Base-by-base conservation (phyloP, 805 yeast genomes). In the Lipomyces kockii region DNA sequence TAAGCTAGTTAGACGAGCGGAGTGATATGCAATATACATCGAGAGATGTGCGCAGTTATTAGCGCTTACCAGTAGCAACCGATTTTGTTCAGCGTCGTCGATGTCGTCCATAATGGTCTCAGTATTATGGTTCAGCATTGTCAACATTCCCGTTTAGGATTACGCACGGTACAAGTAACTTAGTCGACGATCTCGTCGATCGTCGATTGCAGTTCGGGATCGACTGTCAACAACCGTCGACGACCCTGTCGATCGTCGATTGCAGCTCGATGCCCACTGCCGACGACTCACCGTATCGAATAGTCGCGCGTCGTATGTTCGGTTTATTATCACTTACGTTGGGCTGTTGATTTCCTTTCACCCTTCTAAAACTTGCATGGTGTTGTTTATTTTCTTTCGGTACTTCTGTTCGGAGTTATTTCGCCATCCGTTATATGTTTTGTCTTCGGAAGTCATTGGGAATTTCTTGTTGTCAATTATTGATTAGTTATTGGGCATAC, bases 161-260 rank as follows among this genome's bases (percentile, higher is more conserved):
- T 14, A 4, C 14, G 39, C 39, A 11, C 12, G 5, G 17, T 37
- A 4, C 17, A 37, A 37, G 7, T 29, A 37, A 37, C 17, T 9
- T 43, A n/a, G 49, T 43, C 49, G 49, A 43, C 49, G 49, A 43
- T n/a, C 49, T 43, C 49, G 49, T 43, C 49, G 49, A 43, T 43
- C 49, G 49, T 43, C 49, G 49, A 43, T 17, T 17, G 49, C 49
- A 17, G 49, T 3, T 43, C 49, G 49, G 49, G 20, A n/a, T n/a
- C 49, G 49, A 17, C 49, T 43, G 49, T n/a, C 49, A n/a, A 12
- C 20, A 43, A n/a, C 11, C 20, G n/a, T 43, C 49, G 49, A 8
- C 49, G 49, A 43, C 49, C 49, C 22, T n/a, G 49, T 43, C 49
- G 49, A 43, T 43, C 49, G 49, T 43, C 49, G 49, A n/a, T n/a